A percentile compares a stretch with the other conserved stretches of the same genome.
These are phyloP conservation scores for Arabidopsis suecica DNA, from an alignment of 345 rosid genomes.

Conservation along the genomic window DNA sequence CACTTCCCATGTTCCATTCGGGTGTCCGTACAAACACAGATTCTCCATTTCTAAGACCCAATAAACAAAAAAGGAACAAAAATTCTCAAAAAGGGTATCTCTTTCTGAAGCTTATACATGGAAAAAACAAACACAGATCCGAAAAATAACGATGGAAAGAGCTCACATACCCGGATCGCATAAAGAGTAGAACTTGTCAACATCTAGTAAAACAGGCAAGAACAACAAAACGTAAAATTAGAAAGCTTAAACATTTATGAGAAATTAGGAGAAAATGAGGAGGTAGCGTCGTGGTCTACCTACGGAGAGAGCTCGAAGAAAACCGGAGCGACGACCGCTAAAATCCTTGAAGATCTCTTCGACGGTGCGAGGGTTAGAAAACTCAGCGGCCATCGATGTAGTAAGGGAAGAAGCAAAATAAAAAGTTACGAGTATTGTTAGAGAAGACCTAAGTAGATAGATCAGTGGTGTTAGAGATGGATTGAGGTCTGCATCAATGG, in stretches of 20 bases:
- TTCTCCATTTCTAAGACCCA: slow-evolving; percentile 68
- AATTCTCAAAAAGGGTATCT: neutral
- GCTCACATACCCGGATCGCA: slow-evolving; percentile 84
- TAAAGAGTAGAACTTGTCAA: slow-evolving; percentile 76
- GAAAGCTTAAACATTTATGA: neutral
- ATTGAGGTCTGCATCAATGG: slow-evolving; percentile 35
- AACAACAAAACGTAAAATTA: slow-evolving; percentile 5
- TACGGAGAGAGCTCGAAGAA: slow-evolving; percentile 80
- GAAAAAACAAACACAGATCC: slow-evolving; percentile 17
- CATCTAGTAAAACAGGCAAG: slow-evolving; percentile 58
- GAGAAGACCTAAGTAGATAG: neutral
- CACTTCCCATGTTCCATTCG: slow-evolving; percentile 86
- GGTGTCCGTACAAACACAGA: slow-evolving; percentile 74
- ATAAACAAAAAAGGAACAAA: neutral
- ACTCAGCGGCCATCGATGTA: slow-evolving; percentile 45
- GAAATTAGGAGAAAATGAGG: neutral
- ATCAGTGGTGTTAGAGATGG: slow-evolving; percentile 33
- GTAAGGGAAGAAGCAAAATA: neutral
- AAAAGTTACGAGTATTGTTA: neutral
- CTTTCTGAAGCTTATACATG: slow-evolving; percentile 12
- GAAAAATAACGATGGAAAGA: neutral
- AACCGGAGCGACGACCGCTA: slow-evolving; percentile 67
- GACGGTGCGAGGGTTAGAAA: slow-evolving; percentile 71
- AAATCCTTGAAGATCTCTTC: slow-evolving; percentile 87
- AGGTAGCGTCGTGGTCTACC: slow-evolving; percentile 47